Percentiles rank a stretch among this genome's conserved stretches.
phyloP scores from a whole-genome alignment of 768 basidiomycete species.

The Lactarius trivialis region DNA sequence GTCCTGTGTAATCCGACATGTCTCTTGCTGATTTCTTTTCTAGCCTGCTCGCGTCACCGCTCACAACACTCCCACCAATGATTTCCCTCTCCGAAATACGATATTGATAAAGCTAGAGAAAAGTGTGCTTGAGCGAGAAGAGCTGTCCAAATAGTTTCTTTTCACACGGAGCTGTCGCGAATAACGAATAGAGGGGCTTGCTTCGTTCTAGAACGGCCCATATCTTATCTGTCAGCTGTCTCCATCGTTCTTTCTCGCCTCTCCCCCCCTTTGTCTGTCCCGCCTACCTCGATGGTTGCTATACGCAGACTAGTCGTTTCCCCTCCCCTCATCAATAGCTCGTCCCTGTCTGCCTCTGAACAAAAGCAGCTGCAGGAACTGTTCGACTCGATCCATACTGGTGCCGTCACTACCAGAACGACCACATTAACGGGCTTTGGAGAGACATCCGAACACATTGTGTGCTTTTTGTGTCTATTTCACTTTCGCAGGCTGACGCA shows the following conservation, averaged over 20 bases:
- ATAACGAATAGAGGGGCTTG: neutral
- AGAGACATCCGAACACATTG: conserved; percentile 60
- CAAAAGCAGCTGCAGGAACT: conserved; percentile 55
- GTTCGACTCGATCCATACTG: conserved; percentile 60
- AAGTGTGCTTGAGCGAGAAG: conserved; percentile 89
- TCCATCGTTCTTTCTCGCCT: neutral
- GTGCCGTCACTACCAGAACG: conserved; percentile 78
- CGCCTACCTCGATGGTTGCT: conserved; percentile 41
- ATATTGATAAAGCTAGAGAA: conserved; percentile 95
- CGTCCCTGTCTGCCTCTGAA: conserved; percentile 78
- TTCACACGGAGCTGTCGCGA: neutral
- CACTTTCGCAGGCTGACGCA: neutral
- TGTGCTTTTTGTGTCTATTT: conserved; percentile 29
- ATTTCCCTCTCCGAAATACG: conserved; percentile 81
- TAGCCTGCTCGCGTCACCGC: conserved; percentile 97
- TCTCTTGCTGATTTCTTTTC: conserved; percentile 5
- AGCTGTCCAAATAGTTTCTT: conserved; percentile 61
- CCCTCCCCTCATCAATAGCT: conserved; percentile 69
- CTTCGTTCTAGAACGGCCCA: conserved; percentile 10
- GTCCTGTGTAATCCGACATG: conserved; percentile 31
- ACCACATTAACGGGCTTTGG: conserved; percentile 62
- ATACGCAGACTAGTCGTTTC: conserved; percentile 50
- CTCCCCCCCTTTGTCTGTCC: neutral
- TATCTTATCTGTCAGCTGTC: conserved; percentile 5
- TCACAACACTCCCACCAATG: conserved; percentile 80